Evolutionary conservation across 306 rosid species (phyloP).

Genomic region (Dalbergia cochinchinensis): DNA sequence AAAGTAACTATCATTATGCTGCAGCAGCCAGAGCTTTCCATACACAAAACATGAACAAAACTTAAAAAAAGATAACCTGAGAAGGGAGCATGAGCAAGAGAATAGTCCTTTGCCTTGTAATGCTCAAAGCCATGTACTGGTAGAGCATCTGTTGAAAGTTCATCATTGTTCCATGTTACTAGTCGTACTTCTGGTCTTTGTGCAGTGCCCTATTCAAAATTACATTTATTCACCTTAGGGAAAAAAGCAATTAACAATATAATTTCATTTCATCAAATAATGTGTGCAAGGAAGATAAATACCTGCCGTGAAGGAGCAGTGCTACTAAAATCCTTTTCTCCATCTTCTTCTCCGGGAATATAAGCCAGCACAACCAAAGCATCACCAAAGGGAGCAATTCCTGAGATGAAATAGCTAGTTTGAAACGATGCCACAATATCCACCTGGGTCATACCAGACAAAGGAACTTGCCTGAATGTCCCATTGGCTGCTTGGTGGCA

Average conservation of each 20-base stretch:
- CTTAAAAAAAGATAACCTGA: slow-evolving; percentile 66
- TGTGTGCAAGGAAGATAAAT: slow-evolving; percentile 30
- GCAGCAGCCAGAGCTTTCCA: slow-evolving; percentile 43
- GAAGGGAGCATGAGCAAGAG: slow-evolving; percentile 88
- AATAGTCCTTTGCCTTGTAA: slow-evolving; percentile 92
- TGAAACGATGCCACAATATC: slow-evolving; percentile 88
- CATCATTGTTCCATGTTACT: slow-evolving; percentile 85
- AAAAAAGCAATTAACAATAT: slow-evolving; percentile 18
- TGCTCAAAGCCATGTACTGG: slow-evolving; percentile 92
- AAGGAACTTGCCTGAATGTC: slow-evolving; percentile 60
- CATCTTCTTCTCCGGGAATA: slow-evolving; percentile 80
- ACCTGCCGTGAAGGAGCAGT: slow-evolving; percentile 80
- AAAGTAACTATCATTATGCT: slow-evolving; percentile 44
- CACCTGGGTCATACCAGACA: slow-evolving; percentile 70
- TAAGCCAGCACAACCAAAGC: slow-evolving; percentile 84
- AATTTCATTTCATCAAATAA: slow-evolving; percentile 38
- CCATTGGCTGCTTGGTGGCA: slow-evolving; percentile 67
- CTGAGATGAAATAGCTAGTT: slow-evolving; percentile 84
- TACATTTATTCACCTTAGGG: slow-evolving; percentile 41
- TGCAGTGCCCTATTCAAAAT: slow-evolving; percentile 79
- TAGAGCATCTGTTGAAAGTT: slow-evolving; percentile 83
- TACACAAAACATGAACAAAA: slow-evolving; percentile 25
- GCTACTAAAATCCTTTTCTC: slow-evolving; percentile 79
- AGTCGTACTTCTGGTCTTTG: slow-evolving; percentile 90
- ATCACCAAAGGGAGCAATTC: slow-evolving; percentile 88